Evolutionary conservation across 148 eudicot species (phyloP).

Genomic region (Vaccinium corymbosum): DNA sequence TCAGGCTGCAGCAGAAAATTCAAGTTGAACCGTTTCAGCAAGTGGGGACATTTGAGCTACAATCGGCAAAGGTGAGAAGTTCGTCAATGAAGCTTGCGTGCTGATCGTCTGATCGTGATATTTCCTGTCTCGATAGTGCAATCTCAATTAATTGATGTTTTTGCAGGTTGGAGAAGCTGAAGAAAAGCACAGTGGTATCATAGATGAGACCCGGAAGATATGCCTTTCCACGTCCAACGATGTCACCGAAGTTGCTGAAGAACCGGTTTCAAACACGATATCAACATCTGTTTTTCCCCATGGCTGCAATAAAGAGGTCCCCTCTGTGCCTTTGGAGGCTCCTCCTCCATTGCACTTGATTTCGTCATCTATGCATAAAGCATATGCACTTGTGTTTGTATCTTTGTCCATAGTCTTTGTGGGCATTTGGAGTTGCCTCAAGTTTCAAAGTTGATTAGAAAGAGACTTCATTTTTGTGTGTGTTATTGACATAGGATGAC

Average conservation of each 20-base stretch:
- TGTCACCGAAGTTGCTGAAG: conserved; percentile 10
- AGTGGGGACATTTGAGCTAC: conserved; percentile 14
- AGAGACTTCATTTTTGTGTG: not conserved
- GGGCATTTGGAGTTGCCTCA: conserved; percentile 36
- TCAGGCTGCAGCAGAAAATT: conserved; percentile 42
- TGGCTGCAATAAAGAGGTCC: not conserved
- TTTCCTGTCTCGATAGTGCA: not conserved
- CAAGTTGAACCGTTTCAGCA: conserved; percentile 21
- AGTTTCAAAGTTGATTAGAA: conserved; percentile 16
- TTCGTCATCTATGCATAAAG: conserved; percentile 11
- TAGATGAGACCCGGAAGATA: conserved; percentile 14
- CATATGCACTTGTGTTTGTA: conserved; percentile 30
- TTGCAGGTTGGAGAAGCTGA: conserved; percentile 29
- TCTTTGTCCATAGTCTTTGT: conserved; percentile 36
- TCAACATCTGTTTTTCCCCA: not conserved
- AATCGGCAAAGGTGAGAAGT: conserved; percentile 31
- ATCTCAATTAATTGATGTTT: conserved; percentile 6
- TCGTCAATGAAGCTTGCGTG: not conserved
- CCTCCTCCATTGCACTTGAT: not conserved
- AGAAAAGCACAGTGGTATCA: not conserved
- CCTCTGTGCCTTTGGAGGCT: not conserved
- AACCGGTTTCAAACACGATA: not conserved
- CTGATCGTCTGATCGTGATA: not conserved
- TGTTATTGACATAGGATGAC: not conserved
- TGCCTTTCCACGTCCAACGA: not conserved